Conservation (phyloP, 176 grass and related monocot genomes). For the Chloris gayana region DNA sequence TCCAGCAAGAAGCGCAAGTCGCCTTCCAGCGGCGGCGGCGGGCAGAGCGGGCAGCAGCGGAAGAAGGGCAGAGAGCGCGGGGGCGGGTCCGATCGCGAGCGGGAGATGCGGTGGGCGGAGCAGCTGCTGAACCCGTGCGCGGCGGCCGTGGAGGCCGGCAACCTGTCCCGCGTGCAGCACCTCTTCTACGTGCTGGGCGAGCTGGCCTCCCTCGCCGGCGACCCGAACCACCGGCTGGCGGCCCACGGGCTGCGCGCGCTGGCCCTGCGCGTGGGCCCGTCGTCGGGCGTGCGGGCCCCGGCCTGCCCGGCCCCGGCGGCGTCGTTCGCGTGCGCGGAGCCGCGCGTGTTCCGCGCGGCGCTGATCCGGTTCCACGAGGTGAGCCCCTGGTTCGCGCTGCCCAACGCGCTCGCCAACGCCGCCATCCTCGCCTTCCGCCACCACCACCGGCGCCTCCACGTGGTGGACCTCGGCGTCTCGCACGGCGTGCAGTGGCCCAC, state of each 20-base stretch:
- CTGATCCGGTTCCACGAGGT: slow-evolving; percentile 94
- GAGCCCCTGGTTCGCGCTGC: slow-evolving; percentile 93
- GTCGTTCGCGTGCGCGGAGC: slow-evolving; percentile 54
- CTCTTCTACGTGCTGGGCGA: slow-evolving; percentile 82
- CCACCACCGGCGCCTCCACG: slow-evolving; percentile 51
- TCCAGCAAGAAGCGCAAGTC: slow-evolving; percentile 57
- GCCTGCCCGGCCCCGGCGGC: slow-evolving; percentile 27
- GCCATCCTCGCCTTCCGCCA: slow-evolving; percentile 35
- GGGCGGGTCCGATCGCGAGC: slow-evolving; percentile 8
- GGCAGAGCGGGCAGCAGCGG: slow-evolving; percentile 20
- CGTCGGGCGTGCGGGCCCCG: slow-evolving; percentile 26
- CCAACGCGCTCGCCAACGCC: slow-evolving; percentile 87
- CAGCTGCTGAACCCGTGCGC: slow-evolving; percentile 85
- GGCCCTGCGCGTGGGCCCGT: slow-evolving; percentile 24
- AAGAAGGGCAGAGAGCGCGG: too few relatives aligned
- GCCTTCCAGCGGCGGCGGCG: too few relatives aligned
- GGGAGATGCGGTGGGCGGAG: slow-evolving; percentile 83
- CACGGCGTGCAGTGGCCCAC: slow-evolving; percentile 99
- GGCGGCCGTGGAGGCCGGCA: slow-evolving; percentile 64
- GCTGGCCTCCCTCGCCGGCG: slow-evolving; percentile 74
- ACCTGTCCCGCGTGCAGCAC: slow-evolving; percentile 75
- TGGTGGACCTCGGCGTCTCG: slow-evolving; percentile 86
- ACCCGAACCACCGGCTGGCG: slow-evolving; percentile 89
- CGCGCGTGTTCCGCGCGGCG: slow-evolving; percentile 68
- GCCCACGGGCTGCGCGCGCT: slow-evolving; percentile 72